Conservation (phyloP, 106 monocot genomes). For the Platanthera guangdongensis region DNA sequence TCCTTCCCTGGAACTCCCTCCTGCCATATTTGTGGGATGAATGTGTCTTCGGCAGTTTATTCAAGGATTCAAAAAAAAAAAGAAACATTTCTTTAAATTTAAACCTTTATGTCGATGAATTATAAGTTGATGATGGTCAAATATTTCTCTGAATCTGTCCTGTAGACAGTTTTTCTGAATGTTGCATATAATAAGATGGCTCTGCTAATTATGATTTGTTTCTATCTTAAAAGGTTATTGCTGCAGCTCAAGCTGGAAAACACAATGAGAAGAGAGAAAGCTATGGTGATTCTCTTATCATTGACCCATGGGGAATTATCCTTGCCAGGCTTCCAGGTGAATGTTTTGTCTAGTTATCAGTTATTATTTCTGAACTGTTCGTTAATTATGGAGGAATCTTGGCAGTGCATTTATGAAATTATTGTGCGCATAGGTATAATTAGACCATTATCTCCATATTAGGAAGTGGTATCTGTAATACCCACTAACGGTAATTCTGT, state of each 20-base stretch:
- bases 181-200: background rate
- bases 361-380: background rate
- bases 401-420: background rate
- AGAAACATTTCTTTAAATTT: background rate
- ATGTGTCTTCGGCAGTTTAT: too few relatives aligned
- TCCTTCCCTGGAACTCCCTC: too few relatives aligned
- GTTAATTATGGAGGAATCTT: background rate
- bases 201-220: background rate
- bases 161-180: background rate
- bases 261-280: constrained; percentile 91
- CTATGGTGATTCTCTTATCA: constrained; percentile 84
- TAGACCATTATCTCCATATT: too few relatives aligned
- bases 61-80: background rate
- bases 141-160: too few relatives aligned
- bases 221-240: constrained; percentile 46
- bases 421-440: too few relatives aligned
- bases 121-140: background rate
- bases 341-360: background rate
- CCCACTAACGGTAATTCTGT: too few relatives aligned
- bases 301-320: constrained; percentile 88
- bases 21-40: too few relatives aligned
- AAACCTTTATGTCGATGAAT: background rate
- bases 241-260: constrained; percentile 81
- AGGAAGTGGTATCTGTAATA: too few relatives aligned
- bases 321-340: constrained; percentile 74